Conservation (phyloP, 805 yeast genomes). For the Starmerella roubikii region DNA sequence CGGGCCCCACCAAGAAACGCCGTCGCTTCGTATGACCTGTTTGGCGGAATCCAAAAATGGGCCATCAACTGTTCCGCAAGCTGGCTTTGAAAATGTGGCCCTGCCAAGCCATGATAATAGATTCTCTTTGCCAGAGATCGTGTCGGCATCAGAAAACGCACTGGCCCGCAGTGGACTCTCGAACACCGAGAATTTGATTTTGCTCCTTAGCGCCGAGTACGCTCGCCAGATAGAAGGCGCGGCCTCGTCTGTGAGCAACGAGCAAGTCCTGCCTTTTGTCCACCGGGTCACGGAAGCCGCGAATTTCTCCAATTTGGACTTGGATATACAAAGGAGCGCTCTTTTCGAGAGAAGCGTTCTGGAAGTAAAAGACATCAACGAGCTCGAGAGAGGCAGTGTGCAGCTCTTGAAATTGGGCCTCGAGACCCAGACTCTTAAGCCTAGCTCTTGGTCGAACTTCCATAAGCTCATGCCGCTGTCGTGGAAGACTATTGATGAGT, state of each 20-base stretch:
- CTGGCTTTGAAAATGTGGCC: constrained; percentile 2
- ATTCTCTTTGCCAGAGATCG: constrained; percentile 2
- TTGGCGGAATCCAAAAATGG: neutral
- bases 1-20: constrained; percentile 4
- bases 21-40: constrained; percentile 4
- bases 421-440: constrained; percentile 21
- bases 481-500: constrained; percentile 70
- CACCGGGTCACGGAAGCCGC: constrained; percentile 51
- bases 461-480: constrained; percentile 69
- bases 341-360: constrained; percentile 81
- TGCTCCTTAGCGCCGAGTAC: constrained; percentile 52
- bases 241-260: constrained; percentile 51
- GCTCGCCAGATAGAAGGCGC: constrained; percentile 59
- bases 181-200: constrained; percentile 58
- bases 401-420: constrained; percentile 77
- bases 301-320: constrained; percentile 36
- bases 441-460: constrained; percentile 31
- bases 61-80: no score
- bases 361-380: constrained; percentile 67
- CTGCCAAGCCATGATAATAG: constrained; percentile 2
- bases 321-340: constrained; percentile 68
- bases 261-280: constrained; percentile 67
- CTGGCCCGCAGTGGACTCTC: constrained; percentile 3
- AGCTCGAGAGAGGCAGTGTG: constrained; percentile 84
- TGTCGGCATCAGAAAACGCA: neutral